A percentile compares a stretch with the other conserved stretches of the same genome.
Evolutionary conservation across 164 flowering plant genomes (phyloP).

Genomic region (Aristolochia fimbriata): DNA sequence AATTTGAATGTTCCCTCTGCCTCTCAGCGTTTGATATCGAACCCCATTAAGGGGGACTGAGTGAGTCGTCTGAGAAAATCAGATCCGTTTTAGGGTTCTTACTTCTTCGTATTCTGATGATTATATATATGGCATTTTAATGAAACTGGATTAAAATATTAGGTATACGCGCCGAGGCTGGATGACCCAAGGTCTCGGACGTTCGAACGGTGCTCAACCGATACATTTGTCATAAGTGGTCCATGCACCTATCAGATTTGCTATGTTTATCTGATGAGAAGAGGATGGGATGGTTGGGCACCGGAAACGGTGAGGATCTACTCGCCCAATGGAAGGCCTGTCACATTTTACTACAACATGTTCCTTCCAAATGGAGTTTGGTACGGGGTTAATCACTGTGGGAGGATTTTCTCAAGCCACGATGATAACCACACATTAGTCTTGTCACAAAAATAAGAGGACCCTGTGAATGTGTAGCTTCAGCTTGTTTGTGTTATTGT

Average conservation of each 20-base stretch:
- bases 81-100: too few relatives aligned
- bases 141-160: not conserved
- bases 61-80: too few relatives aligned
- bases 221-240: slow-evolving; percentile 45
- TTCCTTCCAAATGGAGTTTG: slow-evolving; percentile 39
- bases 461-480: too few relatives aligned
- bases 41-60: too few relatives aligned
- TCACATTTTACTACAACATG: slow-evolving; percentile 29
- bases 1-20: too few relatives aligned
- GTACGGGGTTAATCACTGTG: slow-evolving; percentile 49
- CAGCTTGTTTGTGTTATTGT: too few relatives aligned
- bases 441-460: not conserved
- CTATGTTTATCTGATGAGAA: slow-evolving; percentile 39
- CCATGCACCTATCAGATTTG: slow-evolving; percentile 56
- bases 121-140: too few relatives aligned
- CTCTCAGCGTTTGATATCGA: too few relatives aligned
- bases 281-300: slow-evolving; percentile 59
- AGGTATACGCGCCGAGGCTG: slow-evolving; percentile 62
- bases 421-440: not conserved
- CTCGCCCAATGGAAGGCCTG: slow-evolving; percentile 17
- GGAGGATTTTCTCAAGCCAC: not conserved
- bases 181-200: slow-evolving; percentile 54
- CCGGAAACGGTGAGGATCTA: slow-evolving; percentile 35
- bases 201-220: slow-evolving; percentile 71
- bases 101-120: too few relatives aligned